Base-by-base conservation (phyloP, 2,329 filamentous ascomycete genomes). In the Ascosphaera apis region DNA sequence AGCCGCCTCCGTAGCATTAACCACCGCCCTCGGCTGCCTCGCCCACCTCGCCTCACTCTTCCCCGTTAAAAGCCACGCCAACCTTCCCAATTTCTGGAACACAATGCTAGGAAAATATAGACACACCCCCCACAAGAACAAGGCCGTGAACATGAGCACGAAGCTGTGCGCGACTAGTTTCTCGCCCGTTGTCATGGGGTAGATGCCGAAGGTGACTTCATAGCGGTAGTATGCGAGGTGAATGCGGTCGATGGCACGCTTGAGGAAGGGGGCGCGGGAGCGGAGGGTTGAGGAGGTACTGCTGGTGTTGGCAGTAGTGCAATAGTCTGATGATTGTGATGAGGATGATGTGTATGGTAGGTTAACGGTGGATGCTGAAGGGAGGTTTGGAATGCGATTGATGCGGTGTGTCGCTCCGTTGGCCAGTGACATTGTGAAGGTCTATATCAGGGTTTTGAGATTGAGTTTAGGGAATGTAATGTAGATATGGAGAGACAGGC, bases 151-250 rank as follows among this genome's bases (percentile, higher is more conserved):
- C 7, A 53, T 42, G 1, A 59, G 27, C 16, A 60, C 48, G 34
- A 59, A 53, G 4, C 48, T 45, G 40, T 61, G 60, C 39, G 56
- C 49, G 8, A 55, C 48, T 6, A 54, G 41, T 38, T 60, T 63
- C 42, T 63, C 58, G 33, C 44, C 49, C 1, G 55, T 49, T 0
- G 54, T 59, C 53, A 62, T 52, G 16, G 59, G 48, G 41, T 61
- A 61, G 4, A 57, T 43, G 4, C 54, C 53, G 37, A 56, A 60
- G 2, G 58, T 62, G 33, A 62, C 56, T 43, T 62, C 57, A 41
- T 61, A 62, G 37, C 53, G 56, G 41, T 62, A 60, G 37, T 61
- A 61, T 43, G 52, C 53, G 15, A 61, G 52, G 21, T 51, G 50
- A 36, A 55, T 33, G 25, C 48, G 49, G 40, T 57, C 51, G 19